A percentile compares a stretch with the other conserved stretches of the same genome.
phyloP scores from a whole-genome alignment of 352 stramenopile species.

The Pythium myriotylum region DNA sequence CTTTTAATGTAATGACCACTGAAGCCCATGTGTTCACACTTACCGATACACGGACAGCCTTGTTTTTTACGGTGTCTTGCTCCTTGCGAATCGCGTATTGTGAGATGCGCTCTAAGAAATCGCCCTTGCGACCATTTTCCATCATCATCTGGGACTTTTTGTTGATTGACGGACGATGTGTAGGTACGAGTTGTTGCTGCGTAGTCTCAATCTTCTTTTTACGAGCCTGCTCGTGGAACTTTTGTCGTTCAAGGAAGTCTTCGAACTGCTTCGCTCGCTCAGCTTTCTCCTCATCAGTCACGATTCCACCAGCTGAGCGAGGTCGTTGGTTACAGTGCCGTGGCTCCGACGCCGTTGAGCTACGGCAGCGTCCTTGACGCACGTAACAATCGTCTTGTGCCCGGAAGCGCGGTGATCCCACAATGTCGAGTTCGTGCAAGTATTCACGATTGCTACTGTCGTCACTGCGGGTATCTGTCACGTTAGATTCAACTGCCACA shows the following conservation, averaged over 20 bases:
- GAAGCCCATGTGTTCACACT: conserved; percentile 2
- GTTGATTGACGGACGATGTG: conserved; percentile 77
- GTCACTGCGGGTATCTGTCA: conserved; percentile 12
- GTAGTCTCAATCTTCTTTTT: conserved; percentile 65
- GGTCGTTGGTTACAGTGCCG: conserved; percentile 37
- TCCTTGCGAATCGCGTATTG: conserved; percentile 79
- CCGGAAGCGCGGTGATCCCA: conserved; percentile 26
- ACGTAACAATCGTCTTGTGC: conserved; percentile 67
- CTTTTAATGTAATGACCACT: too few species aligned
- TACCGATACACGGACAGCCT: conserved; percentile 61
- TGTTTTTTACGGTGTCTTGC: conserved; percentile 80
- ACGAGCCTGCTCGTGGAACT: conserved; percentile 69
- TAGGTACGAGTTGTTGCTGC: conserved; percentile 57
- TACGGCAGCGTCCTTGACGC: conserved; percentile 22
- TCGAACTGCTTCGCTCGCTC: conserved; percentile 60
- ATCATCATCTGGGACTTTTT: conserved; percentile 82
- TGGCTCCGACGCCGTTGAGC: conserved; percentile 6
- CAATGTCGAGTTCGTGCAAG: conserved; percentile 8
- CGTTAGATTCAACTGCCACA: conserved; percentile 13
- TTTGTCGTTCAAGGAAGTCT: conserved; percentile 74
- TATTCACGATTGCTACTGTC: conserved; percentile 27
- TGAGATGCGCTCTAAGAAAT: conserved; percentile 81
- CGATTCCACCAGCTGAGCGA: conserved; percentile 50
- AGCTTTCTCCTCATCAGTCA: conserved; percentile 46
- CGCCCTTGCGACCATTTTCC: conserved; percentile 76